Percentiles rank a stretch among this genome's conserved stretches.
phyloP scores from a whole-genome alignment of 345 rosid species.

The Lepidium aucheri region DNA sequence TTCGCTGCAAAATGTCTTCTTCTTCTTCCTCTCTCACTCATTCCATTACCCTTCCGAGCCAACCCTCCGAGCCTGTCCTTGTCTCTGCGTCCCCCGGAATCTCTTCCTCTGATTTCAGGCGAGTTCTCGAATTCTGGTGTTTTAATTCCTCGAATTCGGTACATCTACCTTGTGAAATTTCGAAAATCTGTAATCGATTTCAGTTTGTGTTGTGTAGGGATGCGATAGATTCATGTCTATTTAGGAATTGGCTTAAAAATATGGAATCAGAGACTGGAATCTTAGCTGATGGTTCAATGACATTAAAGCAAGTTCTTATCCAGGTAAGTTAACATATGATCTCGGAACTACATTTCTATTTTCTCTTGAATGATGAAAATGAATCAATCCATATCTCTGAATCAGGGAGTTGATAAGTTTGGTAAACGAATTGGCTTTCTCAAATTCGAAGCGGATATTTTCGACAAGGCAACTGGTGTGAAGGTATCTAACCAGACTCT shows the following conservation, averaged over 20 bases:
- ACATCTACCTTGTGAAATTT: neutral
- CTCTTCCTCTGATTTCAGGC: slow-evolving; percentile 63
- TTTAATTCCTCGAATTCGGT: neutral
- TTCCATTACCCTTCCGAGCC: slow-evolving; percentile 41
- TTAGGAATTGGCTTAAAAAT: slow-evolving; percentile 73
- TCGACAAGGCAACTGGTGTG: slow-evolving; percentile 50
- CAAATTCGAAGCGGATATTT: slow-evolving; percentile 74
- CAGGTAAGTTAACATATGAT: slow-evolving; percentile 39
- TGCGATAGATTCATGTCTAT: slow-evolving; percentile 70
- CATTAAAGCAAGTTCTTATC: slow-evolving; percentile 56
- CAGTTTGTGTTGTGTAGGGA: slow-evolving; percentile 22
- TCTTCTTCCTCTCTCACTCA: slow-evolving; percentile 33
- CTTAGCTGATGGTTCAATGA: slow-evolving; percentile 48
- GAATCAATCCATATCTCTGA: neutral
- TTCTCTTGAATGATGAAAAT: neutral
- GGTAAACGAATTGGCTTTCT: slow-evolving; percentile 74
- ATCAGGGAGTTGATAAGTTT: slow-evolving; percentile 89
- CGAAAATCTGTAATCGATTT: neutral
- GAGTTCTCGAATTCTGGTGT: neutral
- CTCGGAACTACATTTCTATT: neutral
- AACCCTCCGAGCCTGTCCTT: slow-evolving; percentile 50
- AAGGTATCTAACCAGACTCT: slow-evolving; percentile 46
- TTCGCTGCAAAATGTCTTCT: slow-evolving; percentile 36
- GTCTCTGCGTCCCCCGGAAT: slow-evolving; percentile 56
- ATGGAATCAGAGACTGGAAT: slow-evolving; percentile 71